These are phyloP conservation scores for Rachicladosporium sp. DNA, from an alignment of 2,329 filamentous ascomycete species.

Conservation along the genomic window DNA sequence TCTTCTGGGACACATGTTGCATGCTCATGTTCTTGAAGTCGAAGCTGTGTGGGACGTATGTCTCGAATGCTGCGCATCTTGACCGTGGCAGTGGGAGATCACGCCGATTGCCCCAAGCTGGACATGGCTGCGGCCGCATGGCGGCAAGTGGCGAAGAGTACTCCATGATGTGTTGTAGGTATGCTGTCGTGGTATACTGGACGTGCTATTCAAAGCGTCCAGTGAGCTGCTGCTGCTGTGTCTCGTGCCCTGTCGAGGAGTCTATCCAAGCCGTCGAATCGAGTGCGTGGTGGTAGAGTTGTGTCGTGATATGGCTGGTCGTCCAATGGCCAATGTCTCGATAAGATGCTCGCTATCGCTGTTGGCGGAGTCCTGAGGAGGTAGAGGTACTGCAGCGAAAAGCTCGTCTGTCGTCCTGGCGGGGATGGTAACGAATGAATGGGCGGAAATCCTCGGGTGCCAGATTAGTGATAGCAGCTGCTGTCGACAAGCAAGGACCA, in stretches of 20 bases:
- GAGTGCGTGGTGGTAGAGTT: background rate
- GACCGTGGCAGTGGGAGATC: conserved; percentile 43
- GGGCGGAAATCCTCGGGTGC: too few species aligned
- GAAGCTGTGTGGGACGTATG: conserved; percentile 53
- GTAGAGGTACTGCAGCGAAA: background rate
- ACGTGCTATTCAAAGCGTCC: conserved; percentile 6
- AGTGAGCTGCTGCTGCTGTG: conserved; percentile 1
- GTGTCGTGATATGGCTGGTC: background rate
- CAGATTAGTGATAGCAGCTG: too few species aligned
- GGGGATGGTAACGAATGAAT: too few species aligned
- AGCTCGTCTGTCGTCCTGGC: too few species aligned
- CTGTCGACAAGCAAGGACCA: too few species aligned
- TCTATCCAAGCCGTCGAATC: background rate
- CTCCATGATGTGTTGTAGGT: conserved; percentile 50
- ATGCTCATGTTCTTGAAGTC: conserved; percentile 64
- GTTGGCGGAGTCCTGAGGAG: background rate
- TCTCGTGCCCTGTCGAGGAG: background rate
- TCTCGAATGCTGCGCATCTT: conserved; percentile 39
- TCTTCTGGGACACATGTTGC: conserved; percentile 57
- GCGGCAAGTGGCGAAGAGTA: conserved; percentile 88
- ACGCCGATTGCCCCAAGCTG: conserved; percentile 49
- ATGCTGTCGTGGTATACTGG: conserved; percentile 1
- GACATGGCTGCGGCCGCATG: conserved; percentile 62
- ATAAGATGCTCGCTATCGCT: background rate
- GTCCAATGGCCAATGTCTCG: background rate